Evolutionary conservation across 169 alveolate genomes (phyloP).

Genomic region (Plasmodium blacklocki): DNA sequence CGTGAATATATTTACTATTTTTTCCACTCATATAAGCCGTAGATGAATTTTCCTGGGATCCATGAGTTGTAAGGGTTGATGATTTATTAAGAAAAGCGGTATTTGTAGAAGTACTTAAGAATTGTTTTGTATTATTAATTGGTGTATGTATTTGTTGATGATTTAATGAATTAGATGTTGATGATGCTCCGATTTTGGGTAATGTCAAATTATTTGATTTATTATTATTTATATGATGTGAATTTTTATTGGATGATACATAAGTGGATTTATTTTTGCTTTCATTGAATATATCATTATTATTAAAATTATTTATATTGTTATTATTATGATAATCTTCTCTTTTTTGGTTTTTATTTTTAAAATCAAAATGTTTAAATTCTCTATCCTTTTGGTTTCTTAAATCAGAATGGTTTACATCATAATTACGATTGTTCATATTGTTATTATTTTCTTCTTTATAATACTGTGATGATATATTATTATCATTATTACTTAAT

Average conservation of each 20-base stretch:
- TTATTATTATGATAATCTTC: constrained; percentile 25
- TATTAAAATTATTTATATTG: too few relatives aligned
- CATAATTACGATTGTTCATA: constrained; percentile 17
- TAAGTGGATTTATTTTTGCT: constrained; percentile 17
- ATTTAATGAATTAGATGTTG: constrained; percentile 7
- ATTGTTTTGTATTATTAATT: constrained; percentile 14
- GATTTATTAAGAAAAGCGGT: constrained; percentile 27
- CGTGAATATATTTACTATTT: constrained; percentile 35
- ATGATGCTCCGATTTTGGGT: constrained; percentile 28
- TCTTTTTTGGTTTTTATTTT: constrained; percentile 43
- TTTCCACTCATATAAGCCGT: constrained; percentile 16
- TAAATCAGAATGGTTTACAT: constrained; percentile 9
- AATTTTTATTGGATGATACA: constrained; percentile 21
- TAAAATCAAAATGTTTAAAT: constrained; percentile 42
- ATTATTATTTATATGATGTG: constrained; percentile 17
- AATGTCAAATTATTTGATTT: constrained; percentile 36
- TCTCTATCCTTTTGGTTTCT: constrained; percentile 65
- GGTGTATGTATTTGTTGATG: constrained; percentile 22
- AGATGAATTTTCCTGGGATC: constrained; percentile 21
- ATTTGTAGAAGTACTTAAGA: constrained; percentile 27
- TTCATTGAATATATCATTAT: constrained; percentile 34
- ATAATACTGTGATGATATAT: not conserved
- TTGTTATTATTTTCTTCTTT: not conserved
- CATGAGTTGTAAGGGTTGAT: constrained; percentile 1
- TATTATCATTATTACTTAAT: not conserved